Evolutionary conservation across 768 basidiomycete species (phyloP).

Genomic region (Obba rivulosa): DNA sequence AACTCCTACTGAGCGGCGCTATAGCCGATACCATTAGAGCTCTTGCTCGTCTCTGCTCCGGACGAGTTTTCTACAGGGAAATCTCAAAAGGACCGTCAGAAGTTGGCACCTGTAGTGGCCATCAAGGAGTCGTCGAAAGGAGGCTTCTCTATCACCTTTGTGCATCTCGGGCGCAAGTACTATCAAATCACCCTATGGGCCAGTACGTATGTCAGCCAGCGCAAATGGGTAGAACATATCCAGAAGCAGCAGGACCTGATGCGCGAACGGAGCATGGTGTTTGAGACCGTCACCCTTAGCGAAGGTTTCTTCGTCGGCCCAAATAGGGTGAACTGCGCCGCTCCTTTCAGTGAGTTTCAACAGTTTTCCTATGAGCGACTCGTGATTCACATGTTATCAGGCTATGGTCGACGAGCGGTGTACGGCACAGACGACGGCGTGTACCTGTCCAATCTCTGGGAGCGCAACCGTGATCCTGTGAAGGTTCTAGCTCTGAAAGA

Average conservation of each 20-base stretch:
- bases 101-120: constrained; percentile 36
- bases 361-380: too few relatives aligned
- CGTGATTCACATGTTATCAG: constrained; percentile 35
- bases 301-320: constrained; percentile 84
- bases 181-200: constrained; percentile 93
- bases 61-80: constrained; percentile 49
- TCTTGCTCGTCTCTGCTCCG: constrained; percentile 75
- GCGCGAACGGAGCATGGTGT: constrained; percentile 79
- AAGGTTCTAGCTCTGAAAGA: constrained; percentile 87
- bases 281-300: constrained; percentile 79
- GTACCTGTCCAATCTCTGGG: constrained; percentile 85
- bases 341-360: constrained; percentile 63
- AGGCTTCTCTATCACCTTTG: constrained; percentile 88
- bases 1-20: constrained; percentile 2
- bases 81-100: constrained; percentile 18
- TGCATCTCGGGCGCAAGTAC: constrained; percentile 88
- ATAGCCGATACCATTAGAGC: constrained; percentile 93
- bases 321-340: constrained; percentile 92
- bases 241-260: constrained; percentile 83
- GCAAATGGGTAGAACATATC: constrained; percentile 93
- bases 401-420: constrained; percentile 75
- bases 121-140: constrained; percentile 66
- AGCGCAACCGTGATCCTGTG: constrained; percentile 72
- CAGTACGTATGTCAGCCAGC: constrained; percentile 73
- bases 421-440: constrained; percentile 99